Base-by-base conservation (phyloP, 345 rosid species). In the Raphanus sativus region DNA sequence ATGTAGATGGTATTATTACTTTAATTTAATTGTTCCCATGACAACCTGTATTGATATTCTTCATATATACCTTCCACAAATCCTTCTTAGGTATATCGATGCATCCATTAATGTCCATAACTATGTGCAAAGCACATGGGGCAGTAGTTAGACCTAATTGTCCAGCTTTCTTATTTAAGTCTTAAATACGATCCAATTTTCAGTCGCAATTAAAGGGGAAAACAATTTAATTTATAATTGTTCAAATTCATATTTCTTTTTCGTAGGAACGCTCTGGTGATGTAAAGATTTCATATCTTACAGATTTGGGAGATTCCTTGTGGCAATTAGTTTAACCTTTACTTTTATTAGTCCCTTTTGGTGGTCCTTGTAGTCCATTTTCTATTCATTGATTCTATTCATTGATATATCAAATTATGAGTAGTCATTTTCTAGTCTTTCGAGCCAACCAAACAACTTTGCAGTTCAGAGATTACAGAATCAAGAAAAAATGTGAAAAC, bases 61-160 rank as follows among this genome's bases (percentile, higher is more conserved):
- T 61, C 38, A 29, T 61, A 25, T 59, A 59, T 59, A 62, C n/a
- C 69, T 62, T 34, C 63, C 54, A 52, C 77, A 54, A 66, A 40
- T 75, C 45, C 12, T 56, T 56, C 21, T 56, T 66, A 66, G 59
- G 59, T 28, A 10, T 34, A 74, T 36, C 55, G 65, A 74, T 55
- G 25, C 68, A 75, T 67, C n/a, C 30, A 17, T 68, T 24, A 42
- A 60, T 61, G 62, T 61, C 29, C 69, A 45, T 24, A 52, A 68
- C 40, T 63, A 48, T 32, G 69, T 45, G 63, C 69, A 29, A 29
- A 69, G 74, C 74, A 69, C 56, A 69, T 76, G 67, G 74, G 64
- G 74, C 16, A 60, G 69, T 17, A 26, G 38, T 29, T 62, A 69
- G 50, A 62, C 80, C 38, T 16, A 69, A 34, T 13, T 25, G 24